Base-by-base conservation (phyloP, 2,329 filamentous ascomycete genomes). In the Sporothrix globosa region DNA sequence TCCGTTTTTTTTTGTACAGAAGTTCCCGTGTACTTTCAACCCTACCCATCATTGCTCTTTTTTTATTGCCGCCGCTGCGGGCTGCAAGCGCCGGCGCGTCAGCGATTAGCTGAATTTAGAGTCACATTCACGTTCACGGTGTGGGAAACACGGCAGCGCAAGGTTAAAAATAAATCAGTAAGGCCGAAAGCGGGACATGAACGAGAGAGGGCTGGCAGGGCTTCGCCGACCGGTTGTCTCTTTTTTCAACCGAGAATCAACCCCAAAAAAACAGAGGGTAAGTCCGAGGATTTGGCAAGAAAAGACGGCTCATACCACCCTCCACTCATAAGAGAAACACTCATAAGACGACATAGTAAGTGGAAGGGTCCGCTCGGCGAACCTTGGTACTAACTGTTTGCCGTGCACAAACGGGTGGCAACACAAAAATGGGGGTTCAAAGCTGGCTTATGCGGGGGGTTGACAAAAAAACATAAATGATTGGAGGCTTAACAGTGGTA, bases 371-470 rank as follows among this genome's bases (percentile, higher is more conserved):
- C 27, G 52, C 52, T 39, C 50, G 24, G 54, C 14, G 14, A 39
- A 52, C 67, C 54, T 48, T 39, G 67, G 67, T 58, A 58, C 30
- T 53, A 24, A 48, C 34, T 30, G n/a, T 67, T 58, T 48, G 10
- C 21, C n/a, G 53, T 41, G 67, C 41, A 50, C 54, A 41, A 60
- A 58, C 67, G 67, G 67, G 39, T 39, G 54, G 58, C 17, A 27
- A 60, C 13, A 27, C 14, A 50, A 50, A 24, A 48, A 27, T 21
- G 60, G 60, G 58, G n/a, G 11, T 14, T 17, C 39, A 21, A 63
- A 30, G 27, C 27, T 30, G 27, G 27, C 4, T 65, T 48, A 44
- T 7, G 44, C 44, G 39, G 60, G 60, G 41, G 41, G 60, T 19
- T n/a, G 19, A 14, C 21, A 19, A 13, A n/a, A 13, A 10, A 61